Evolutionary conservation across 345 rosid genomes (phyloP).

Genomic region (Rubroshorea leprosula): DNA sequence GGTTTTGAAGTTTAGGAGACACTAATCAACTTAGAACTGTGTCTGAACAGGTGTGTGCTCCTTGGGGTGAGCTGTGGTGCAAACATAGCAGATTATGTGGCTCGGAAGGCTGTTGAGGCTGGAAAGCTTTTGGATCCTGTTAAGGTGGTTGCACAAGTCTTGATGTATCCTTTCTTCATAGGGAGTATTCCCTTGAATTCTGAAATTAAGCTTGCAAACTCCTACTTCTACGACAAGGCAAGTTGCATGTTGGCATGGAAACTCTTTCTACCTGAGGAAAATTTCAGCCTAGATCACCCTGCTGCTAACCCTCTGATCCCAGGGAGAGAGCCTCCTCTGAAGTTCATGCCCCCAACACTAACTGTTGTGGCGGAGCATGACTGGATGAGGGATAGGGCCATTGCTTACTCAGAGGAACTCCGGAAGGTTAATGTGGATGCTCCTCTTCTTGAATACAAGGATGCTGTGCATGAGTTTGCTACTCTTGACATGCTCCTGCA

Average conservation of each 20-base stretch:
- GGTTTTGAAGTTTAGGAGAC: not conserved
- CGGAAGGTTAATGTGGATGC: conserved; percentile 86
- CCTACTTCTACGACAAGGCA: conserved; percentile 77
- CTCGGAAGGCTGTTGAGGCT: conserved; percentile 75
- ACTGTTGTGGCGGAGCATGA: conserved; percentile 92
- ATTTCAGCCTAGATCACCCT: conserved; percentile 74
- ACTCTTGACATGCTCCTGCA: conserved; percentile 83
- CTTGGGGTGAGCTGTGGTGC: conserved; percentile 87
- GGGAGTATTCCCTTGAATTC: conserved; percentile 78
- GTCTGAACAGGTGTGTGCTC: conserved; percentile 65
- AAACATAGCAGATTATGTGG: conserved; percentile 80
- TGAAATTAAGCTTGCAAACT: conserved; percentile 70
- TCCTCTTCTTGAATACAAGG: conserved; percentile 88
- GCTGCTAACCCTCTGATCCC: conserved; percentile 84
- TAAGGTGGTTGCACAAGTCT: conserved; percentile 87
- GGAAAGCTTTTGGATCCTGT: conserved; percentile 79
- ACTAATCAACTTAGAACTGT: conserved; percentile 1
- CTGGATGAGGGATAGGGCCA: conserved; percentile 97
- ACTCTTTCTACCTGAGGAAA: conserved; percentile 69
- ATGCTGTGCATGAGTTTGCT: conserved; percentile 94
- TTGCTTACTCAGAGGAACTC: conserved; percentile 83
- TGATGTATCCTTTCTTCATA: conserved; percentile 84
- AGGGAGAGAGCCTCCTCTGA: conserved; percentile 67
- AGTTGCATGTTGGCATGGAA: conserved; percentile 74
- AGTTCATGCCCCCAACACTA: conserved; percentile 87